Evolutionary conservation across 2,329 filamentous ascomycete species (phyloP), one percentile per base, ranked within the genome.

Genomic region (Ophiostoma australiae): DNA sequence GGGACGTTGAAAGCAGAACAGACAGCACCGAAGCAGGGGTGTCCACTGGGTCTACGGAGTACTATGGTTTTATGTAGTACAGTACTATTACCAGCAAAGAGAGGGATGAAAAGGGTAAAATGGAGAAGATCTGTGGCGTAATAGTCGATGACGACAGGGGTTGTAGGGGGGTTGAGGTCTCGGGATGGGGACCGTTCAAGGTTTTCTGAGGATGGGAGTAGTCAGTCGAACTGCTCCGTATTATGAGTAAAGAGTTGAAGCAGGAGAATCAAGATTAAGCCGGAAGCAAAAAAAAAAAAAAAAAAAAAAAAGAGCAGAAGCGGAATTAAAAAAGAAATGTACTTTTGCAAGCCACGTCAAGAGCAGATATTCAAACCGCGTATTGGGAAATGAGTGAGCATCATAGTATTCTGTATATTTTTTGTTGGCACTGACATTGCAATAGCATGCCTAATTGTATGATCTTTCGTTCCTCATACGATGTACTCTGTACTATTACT

Each of bases 121-220:
- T 10, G 52, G 27, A n/a, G 52, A 27, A 58, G 52, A 58, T 15
- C 52, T 58, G 52, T 58, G 52, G 52, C 52, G 52, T 63, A 63
- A 63, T 33, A 63, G 58, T 33, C 58, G 58, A 63, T 63, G 58
- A 63, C 58, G 27, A 63, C 58, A 63, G 58, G 58, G 58, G 58
- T 63, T 13, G 58, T 63, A 63, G 27, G 58, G 58, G 58, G 58
- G 15, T 17, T 35, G 52, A 27, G 52, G 20, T 4, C 15, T 31
- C 27, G 27, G 27, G 6, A 48, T n/a, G 44, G 52, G 48, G 8
- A 23, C 39, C 15, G 39, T 41, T 13, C 3, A 41, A 11, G 39
- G 27, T 31, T 31, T 31, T 41, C 15, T 11, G 39, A 20, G 44
- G 44, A n/a, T 8, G 17, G 17, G 17, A 20, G 15, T 5, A 17